These are phyloP conservation scores for Fistulinella cinereoalba DNA, from an alignment of 1,284 basidiomycete genomes.

Conservation along the genomic window DNA sequence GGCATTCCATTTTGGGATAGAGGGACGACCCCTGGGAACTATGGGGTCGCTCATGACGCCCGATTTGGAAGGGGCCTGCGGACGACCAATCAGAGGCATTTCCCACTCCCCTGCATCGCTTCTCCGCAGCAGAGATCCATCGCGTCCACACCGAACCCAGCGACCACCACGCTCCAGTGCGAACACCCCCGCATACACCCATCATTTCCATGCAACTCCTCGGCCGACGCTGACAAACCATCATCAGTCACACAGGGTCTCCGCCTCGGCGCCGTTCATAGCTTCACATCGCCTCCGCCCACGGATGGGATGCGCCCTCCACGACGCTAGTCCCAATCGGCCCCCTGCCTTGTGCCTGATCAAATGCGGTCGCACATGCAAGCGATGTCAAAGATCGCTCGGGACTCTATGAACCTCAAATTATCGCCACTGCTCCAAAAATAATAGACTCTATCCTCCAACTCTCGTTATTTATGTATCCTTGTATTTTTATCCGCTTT, in stretches of 20 bases:
- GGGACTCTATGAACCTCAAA: constrained; percentile 18
- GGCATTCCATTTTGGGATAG: constrained; percentile 4
- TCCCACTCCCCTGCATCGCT: constrained; percentile 16
- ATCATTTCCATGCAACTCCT: constrained; percentile 25
- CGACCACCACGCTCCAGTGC: constrained; percentile 5
- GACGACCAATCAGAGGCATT: constrained; percentile 8
- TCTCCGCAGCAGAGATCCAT: constrained; percentile 24
- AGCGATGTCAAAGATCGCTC: constrained; percentile 28
- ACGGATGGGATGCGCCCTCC: neutral
- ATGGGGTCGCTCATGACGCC: constrained; percentile 1
- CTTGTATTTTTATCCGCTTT: constrained; percentile 21
- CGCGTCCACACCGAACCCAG: constrained; percentile 14
- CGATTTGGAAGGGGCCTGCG: neutral
- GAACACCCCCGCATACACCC: neutral
- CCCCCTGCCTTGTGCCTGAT: constrained; percentile 30
- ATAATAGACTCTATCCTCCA: constrained; percentile 20
- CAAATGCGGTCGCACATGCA: constrained; percentile 16
- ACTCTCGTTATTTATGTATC: constrained; percentile 17
- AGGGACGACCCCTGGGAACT: constrained; percentile 4
- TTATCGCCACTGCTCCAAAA: constrained; percentile 27
- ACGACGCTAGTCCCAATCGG: constrained; percentile 18
- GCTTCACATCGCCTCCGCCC: too few relatives aligned
- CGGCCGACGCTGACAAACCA: too few relatives aligned
- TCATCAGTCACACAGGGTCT: too few relatives aligned
- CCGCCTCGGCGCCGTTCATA: too few relatives aligned